Percentiles rank a stretch among this genome's conserved stretches.
Evolutionary conservation across 2,329 filamentous ascomycete genomes (phyloP).

Genomic region (Chaetomium strumarium): DNA sequence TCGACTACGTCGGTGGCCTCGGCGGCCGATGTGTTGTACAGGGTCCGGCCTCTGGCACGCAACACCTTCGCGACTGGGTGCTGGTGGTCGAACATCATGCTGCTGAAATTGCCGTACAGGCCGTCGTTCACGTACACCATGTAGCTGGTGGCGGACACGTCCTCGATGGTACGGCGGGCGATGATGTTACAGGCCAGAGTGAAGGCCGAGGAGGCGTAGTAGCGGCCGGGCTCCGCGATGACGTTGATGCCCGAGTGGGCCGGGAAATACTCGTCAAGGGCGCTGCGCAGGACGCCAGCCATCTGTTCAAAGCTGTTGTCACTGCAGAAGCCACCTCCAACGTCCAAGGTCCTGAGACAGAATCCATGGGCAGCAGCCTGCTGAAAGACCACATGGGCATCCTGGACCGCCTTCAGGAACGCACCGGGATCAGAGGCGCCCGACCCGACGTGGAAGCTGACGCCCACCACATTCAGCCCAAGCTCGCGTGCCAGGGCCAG

Average conservation of each 20-base stretch:
- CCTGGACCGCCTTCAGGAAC: constrained; percentile 84
- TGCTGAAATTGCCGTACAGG: constrained; percentile 96
- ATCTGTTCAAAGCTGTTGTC: constrained; percentile 83
- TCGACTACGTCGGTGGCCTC: constrained; percentile 32
- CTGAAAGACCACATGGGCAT: constrained; percentile 84
- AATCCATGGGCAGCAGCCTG: constrained; percentile 73
- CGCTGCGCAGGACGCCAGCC: constrained; percentile 70
- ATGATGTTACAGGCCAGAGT: constrained; percentile 95
- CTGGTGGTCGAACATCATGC: constrained; percentile 99
- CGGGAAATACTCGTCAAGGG: constrained; percentile 85
- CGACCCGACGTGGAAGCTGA: constrained; percentile 97
- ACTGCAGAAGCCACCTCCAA: constrained; percentile 86
- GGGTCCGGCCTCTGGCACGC: constrained; percentile 50
- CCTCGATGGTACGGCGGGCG: constrained; percentile 80
- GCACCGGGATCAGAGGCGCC: constrained; percentile 90
- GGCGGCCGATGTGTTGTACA: constrained; percentile 49
- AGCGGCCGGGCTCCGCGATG: constrained; percentile 94
- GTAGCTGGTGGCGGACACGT: constrained; percentile 64
- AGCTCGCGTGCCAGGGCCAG: constrained; percentile 75
- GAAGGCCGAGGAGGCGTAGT: constrained; percentile 90
- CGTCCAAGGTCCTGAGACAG: constrained; percentile 79
- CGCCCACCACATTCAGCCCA: constrained; percentile 84
- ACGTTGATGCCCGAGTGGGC: constrained; percentile 64
- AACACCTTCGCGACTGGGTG: constrained; percentile 80
- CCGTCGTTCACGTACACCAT: constrained; percentile 99